Base-by-base conservation (phyloP, 192 early-diverging fungal genomes). In the Podochytrium sp. region DNA sequence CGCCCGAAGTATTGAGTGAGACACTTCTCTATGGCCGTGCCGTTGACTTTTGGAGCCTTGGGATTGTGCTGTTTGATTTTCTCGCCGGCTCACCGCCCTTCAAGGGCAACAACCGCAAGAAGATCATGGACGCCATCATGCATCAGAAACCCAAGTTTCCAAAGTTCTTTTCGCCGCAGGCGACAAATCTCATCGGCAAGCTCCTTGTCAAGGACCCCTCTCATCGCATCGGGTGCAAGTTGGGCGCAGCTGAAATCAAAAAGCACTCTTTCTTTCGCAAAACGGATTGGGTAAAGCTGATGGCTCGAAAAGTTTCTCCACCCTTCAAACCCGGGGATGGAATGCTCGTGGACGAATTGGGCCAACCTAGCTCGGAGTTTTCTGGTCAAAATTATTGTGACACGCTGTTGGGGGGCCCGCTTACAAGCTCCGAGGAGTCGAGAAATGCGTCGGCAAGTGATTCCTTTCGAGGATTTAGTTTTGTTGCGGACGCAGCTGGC, bases 31-130 rank as follows among this genome's bases (percentile, higher is more conserved):
- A 85, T 63, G 79, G 73, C 33, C 65, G 68, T 30, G 87, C 88
- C 60, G 92, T 96, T 2, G 96, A 98, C 81, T 97, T 90, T 84
- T 98, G 96, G 96, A 90, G 90, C 37, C 79, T 96, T 71, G 96
- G 96, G 32, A 86, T 95, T 35, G 83, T 98, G 78, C 78, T 96
- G 69, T 97, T 89, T 75, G 93, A 95, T 68, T 96, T 98, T 95
- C 79, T 98, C 47, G 95, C 91, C 0, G 94, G 96, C 20, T 78
- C 80, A 23, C 80, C 80, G 25, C 83, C 83, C 41, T 98, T 96
- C 80, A 87, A 86, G 32, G 92, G 92, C 38, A 84, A 79, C 73
- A 90, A 92, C 62, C 90, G 90, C 34, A 91, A 92, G 75, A 91
- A 94, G 78, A 91, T 95, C 29, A 85, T 92, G 82, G 93, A 94